Evolutionary conservation across 768 basidiomycete genomes (phyloP), one percentile per base, ranked within the genome.

Genomic region (Lepiota venenata): DNA sequence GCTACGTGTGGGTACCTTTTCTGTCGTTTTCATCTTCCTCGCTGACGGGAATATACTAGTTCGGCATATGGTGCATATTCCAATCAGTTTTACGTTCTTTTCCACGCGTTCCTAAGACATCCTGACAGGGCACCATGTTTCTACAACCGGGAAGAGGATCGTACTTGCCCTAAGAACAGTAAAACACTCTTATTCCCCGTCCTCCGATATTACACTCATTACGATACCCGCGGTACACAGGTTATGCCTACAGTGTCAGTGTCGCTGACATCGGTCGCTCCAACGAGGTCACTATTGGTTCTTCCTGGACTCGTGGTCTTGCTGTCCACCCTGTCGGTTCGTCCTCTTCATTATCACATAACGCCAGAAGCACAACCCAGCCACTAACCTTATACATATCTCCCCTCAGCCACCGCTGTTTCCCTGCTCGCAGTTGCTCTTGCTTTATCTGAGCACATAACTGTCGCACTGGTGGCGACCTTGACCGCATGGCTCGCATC

Each of bases 261-360:
- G 61, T 84, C 58, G 58, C 64, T 18, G 74, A 74, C 59, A 22
- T 47, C 3, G 47, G 16, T n/a, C 32, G 70, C 18, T 64, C 63
- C n/a, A 70, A 71, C 39, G 58, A 70, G 3, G 67, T 66, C 42
- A 73, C 76, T 16, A 69, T 66, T 46, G 75, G 88, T 53, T 61
- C 81, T 0, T 76, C 81, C 1, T 88, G 87, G 84, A 92, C 89
- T 6, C 79, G 80, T 37, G 89, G 87, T 3, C 78, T 91, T 6
- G 87, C 82, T 2, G 74, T 89, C 22, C 87, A 89, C 59, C 88
- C 89, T 14, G 81, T 89, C 49, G 88, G 89, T 88, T 59, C 47
- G 84, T 71, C 15, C 27, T 32, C 16, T 44, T 52, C 41, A 44
- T 45, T 15, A 9, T 35, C 37, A 21, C 36, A 29, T 53, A 18